phyloP scores from a whole-genome alignment of 176 grass and related monocot species.

The Urochloa ruziziensis region DNA sequence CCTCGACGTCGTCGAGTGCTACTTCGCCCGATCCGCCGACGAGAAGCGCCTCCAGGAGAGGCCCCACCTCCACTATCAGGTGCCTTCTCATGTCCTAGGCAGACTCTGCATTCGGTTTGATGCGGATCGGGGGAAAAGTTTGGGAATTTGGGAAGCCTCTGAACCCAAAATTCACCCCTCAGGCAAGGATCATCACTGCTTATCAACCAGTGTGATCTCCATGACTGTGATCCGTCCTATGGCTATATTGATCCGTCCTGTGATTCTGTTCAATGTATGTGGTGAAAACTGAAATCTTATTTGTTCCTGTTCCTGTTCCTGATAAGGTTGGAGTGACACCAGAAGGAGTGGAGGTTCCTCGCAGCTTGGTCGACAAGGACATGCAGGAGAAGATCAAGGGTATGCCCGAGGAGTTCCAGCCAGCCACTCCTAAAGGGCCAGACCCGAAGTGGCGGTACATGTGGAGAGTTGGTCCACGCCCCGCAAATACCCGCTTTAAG shows the following conservation, averaged over 20 bases:
- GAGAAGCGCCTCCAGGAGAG: constrained; percentile 86
- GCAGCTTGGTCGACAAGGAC: constrained; percentile 82
- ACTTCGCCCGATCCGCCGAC: constrained; percentile 80
- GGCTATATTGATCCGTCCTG: background rate
- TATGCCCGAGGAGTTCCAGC: constrained; percentile 74
- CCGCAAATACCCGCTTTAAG: constrained; percentile 68
- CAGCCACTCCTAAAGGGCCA: constrained; percentile 72
- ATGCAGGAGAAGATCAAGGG: constrained; percentile 76
- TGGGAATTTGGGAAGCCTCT: background rate
- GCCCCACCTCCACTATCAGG: constrained; percentile 95
- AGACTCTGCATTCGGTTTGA: background rate
- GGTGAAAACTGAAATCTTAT: background rate
- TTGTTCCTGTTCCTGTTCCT: constrained; percentile 1
- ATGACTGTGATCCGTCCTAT: background rate
- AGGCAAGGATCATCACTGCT: background rate
- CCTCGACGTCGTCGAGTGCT: constrained; percentile 91
- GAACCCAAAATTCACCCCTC: background rate
- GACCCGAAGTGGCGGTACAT: constrained; percentile 98
- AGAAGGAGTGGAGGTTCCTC: constrained; percentile 91
- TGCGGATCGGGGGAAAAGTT: background rate
- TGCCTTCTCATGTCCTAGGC: background rate
- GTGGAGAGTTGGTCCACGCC: constrained; percentile 94
- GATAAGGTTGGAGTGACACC: constrained; percentile 91
- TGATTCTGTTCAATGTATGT: background rate
- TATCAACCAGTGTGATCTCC: background rate